Conservation (phyloP, 306 rosid genomes). For the Begonia fuchsioides region DNA sequence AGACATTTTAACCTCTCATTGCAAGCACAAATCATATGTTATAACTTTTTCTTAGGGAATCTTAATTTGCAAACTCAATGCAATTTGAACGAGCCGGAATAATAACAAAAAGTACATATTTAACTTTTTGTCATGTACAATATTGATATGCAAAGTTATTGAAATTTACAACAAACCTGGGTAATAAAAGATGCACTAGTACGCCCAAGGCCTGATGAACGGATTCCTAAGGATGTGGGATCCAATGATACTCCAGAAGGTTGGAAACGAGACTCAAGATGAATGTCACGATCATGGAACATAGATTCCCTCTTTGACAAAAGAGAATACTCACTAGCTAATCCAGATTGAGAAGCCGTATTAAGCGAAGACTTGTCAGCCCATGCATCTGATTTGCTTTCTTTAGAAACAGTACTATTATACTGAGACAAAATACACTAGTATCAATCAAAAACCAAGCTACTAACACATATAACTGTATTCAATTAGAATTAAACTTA, state of each 20-base stretch:
- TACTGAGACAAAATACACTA: conserved; percentile 22
- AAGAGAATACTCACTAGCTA: neutral
- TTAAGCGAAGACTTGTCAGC: neutral
- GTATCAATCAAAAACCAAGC: conserved; percentile 2
- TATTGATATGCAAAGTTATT: too few species aligned
- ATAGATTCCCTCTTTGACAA: neutral
- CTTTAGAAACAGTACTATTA: conserved; percentile 43
- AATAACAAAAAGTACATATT: too few species aligned
- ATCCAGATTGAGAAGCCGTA: neutral
- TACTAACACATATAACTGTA: neutral
- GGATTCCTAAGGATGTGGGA: conserved; percentile 49
- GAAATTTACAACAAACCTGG: conserved; percentile 34
- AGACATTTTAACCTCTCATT: too few species aligned
- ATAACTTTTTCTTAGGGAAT: too few species aligned
- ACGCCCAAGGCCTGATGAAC: conserved; percentile 64
- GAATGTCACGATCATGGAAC: neutral
- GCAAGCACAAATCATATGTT: too few species aligned
- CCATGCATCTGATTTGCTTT: conserved; percentile 33
- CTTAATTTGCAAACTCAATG: too few species aligned
- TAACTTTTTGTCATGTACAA: too few species aligned
- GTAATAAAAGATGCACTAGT: conserved; percentile 69
- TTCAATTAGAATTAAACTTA: conserved; percentile 25
- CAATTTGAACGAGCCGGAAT: too few species aligned
- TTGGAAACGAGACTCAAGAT: conserved; percentile 40
- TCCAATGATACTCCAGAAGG: conserved; percentile 62